These are phyloP conservation scores for Lophiotrema nucula DNA, from an alignment of 495 filamentous ascomycete genomes.

Conservation along the genomic window DNA sequence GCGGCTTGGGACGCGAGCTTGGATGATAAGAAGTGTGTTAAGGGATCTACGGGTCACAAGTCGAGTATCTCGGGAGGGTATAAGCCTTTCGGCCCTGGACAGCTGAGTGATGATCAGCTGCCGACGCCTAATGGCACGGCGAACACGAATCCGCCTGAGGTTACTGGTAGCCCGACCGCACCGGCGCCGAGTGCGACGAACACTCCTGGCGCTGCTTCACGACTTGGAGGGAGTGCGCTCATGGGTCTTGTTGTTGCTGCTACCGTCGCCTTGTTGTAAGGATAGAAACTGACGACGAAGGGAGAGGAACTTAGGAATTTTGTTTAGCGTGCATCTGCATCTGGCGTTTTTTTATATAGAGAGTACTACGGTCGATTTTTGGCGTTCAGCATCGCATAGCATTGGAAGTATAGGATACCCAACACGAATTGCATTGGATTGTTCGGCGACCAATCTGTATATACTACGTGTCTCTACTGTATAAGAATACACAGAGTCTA, in stretches of 20 bases:
- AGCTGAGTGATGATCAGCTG: constrained; percentile 11
- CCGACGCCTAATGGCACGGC: not conserved
- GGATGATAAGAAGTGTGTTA: constrained; percentile 17
- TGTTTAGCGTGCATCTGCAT: not conserved
- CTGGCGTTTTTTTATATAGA: no score
- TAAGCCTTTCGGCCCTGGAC: constrained; percentile 37
- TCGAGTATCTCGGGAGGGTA: constrained; percentile 25
- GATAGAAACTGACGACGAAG: not conserved
- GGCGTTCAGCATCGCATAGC: no score
- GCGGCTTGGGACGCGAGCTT: constrained; percentile 9
- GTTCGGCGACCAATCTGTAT: no score
- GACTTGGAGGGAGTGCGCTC: not conserved
- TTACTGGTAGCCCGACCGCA: not conserved
- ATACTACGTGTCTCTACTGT: no score
- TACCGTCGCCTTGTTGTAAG: not conserved
- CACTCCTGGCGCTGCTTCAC: not conserved
- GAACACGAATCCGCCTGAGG: not conserved
- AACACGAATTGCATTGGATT: no score
- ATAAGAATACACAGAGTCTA: no score
- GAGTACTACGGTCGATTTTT: no score
- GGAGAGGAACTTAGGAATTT: not conserved
- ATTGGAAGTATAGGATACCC: no score
- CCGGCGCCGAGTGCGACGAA: not conserved
- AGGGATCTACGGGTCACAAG: constrained; percentile 17
- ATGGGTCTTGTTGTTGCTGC: not conserved